A percentile compares a stretch with the other conserved stretches of the same genome.
Conservation (phyloP, 306 rosid species). For the Arachis stenosperma region DNA sequence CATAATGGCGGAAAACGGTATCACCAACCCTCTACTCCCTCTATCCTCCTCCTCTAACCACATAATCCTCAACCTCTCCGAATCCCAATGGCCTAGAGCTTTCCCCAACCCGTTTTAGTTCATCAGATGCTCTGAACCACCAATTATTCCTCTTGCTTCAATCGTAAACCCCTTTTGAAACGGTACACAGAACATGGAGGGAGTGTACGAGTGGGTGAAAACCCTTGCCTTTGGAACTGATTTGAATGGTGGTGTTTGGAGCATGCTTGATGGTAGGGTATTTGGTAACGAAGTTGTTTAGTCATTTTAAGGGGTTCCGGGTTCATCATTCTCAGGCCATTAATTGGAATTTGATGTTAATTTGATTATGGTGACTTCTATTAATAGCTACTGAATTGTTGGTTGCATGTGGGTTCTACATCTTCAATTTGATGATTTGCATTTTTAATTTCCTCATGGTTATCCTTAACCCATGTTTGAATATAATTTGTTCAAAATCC, state of each 20-base stretch:
- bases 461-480: too few species aligned
- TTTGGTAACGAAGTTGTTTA: constrained; percentile 55
- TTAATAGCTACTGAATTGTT: too few species aligned
- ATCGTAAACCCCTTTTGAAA: constrained; percentile 81
- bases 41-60: constrained; percentile 39
- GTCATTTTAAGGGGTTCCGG: too few species aligned
- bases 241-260: constrained; percentile 68
- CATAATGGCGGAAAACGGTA: constrained; percentile 63
- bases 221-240: constrained; percentile 60
- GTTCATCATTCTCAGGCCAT: too few species aligned
- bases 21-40: constrained; percentile 63
- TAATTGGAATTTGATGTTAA: too few species aligned
- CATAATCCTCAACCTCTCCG: constrained; percentile 46
- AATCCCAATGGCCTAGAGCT: not conserved
- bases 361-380: too few species aligned
- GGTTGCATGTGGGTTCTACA: too few species aligned
- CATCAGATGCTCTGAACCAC: constrained; percentile 45
- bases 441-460: too few species aligned
- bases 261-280: constrained; percentile 61
- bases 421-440: too few species aligned
- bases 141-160: constrained; percentile 51
- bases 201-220: constrained; percentile 77
- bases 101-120: constrained; percentile 50
- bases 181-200: constrained; percentile 48
- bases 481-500: too few species aligned